These are phyloP conservation scores for Ramicandelaber brevisporus DNA, from an alignment of 192 early-diverging fungal species.

Conservation along the genomic window DNA sequence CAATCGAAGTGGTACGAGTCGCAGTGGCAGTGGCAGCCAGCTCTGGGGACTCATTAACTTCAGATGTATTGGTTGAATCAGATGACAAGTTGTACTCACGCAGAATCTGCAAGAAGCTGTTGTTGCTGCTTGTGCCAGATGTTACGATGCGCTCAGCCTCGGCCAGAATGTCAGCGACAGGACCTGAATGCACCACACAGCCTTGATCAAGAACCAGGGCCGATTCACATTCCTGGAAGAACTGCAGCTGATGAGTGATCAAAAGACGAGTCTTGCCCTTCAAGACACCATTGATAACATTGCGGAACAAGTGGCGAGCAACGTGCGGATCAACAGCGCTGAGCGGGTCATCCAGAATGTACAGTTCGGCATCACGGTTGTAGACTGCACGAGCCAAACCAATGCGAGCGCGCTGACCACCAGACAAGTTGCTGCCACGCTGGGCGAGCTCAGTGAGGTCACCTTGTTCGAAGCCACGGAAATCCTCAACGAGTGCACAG, in stretches of 20 bases:
- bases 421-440: slow-evolving; percentile 9
- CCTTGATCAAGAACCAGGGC: slow-evolving; percentile 17
- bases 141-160: background rate
- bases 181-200: background rate
- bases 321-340: slow-evolving; percentile 62
- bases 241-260: slow-evolving; percentile 45
- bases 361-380: slow-evolving; percentile 37
- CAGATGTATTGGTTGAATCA: too few relatives aligned
- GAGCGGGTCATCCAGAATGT: slow-evolving; percentile 65
- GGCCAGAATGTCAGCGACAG: background rate
- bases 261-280: slow-evolving; percentile 53
- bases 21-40: too few relatives aligned
- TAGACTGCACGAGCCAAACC: slow-evolving; percentile 46
- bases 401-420: slow-evolving; percentile 27
- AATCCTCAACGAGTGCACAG: slow-evolving; percentile 30
- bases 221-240: slow-evolving; percentile 14
- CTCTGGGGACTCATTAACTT: too few relatives aligned
- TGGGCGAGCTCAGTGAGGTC: slow-evolving; percentile 27
- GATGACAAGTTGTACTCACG: too few relatives aligned
- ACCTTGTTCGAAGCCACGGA: slow-evolving; percentile 21
- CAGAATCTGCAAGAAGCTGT: too few relatives aligned
- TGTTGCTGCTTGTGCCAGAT: too few relatives aligned
- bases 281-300: slow-evolving; percentile 49
- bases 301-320: slow-evolving; percentile 44
- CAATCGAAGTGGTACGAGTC: too few relatives aligned